phyloP scores from a whole-genome alignment of 2,329 filamentous ascomycete genomes.

The Helotiales sp. region DNA sequence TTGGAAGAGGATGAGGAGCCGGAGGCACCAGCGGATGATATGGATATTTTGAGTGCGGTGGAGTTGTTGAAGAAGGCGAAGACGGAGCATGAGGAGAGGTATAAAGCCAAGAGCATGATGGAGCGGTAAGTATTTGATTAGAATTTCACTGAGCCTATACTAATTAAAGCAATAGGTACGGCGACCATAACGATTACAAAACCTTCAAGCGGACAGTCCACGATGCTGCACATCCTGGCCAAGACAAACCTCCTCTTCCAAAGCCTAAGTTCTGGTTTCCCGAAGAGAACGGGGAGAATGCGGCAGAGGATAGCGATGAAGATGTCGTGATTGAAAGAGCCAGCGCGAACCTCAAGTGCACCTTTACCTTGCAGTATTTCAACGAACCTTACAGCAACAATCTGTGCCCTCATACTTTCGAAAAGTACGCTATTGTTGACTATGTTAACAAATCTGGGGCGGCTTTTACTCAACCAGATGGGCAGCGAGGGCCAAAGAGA shows the following conservation, averaged over 20 bases:
- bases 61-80: slow-evolving; percentile 39
- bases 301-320: slow-evolving; percentile 50
- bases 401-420: slow-evolving; percentile 72
- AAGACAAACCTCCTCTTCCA: slow-evolving; percentile 52
- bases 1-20: slow-evolving; percentile 42
- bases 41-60: slow-evolving; percentile 35
- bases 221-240: slow-evolving; percentile 55
- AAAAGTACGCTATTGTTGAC: slow-evolving; percentile 62
- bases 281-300: slow-evolving; percentile 20
- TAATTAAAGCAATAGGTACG: slow-evolving; percentile 45
- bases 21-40: slow-evolving; percentile 34
- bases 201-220: slow-evolving; percentile 62
- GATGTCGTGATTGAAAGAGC: slow-evolving; percentile 68
- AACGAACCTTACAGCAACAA: slow-evolving; percentile 64
- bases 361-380: slow-evolving; percentile 65
- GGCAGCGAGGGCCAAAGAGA: slow-evolving; percentile 19
- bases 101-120: slow-evolving; percentile 40
- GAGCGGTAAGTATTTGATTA: slow-evolving; percentile 38
- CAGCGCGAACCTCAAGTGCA: slow-evolving; percentile 66
- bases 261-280: slow-evolving; percentile 63
- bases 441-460: slow-evolving; percentile 33
- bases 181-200: slow-evolving; percentile 58
- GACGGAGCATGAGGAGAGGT: slow-evolving; percentile 36
- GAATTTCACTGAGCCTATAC: neutral
- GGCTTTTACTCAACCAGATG: slow-evolving; percentile 1